phyloP scores from a whole-genome alignment of 257 asterid species.

The Scutellaria galericulata region DNA sequence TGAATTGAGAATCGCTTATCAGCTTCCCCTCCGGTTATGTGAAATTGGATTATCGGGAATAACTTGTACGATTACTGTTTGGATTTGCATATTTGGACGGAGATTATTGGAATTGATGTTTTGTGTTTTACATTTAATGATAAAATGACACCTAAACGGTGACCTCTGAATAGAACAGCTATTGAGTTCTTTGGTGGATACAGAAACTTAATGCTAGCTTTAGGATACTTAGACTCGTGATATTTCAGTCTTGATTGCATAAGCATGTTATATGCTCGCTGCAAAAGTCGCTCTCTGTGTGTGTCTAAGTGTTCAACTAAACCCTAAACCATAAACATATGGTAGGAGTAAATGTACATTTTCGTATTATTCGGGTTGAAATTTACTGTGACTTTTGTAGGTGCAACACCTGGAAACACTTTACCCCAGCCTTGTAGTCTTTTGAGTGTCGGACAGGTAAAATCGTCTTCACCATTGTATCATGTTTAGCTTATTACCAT shows the following conservation, averaged over 20 bases:
- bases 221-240: neutral
- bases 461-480: slow-evolving; percentile 4
- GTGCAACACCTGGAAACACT: slow-evolving; percentile 48
- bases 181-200: neutral
- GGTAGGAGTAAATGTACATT: neutral
- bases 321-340: neutral
- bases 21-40: neutral
- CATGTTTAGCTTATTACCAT: neutral
- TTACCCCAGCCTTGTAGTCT: slow-evolving; percentile 58
- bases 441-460: slow-evolving; percentile 66
- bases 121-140: neutral
- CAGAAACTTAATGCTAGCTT: neutral
- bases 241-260: neutral
- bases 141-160: neutral
- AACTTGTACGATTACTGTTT: neutral
- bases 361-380: neutral
- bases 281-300: neutral
- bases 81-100: neutral
- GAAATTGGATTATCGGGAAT: neutral
- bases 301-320: neutral
- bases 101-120: slow-evolving; percentile 12
- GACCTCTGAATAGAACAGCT: neutral
- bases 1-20: neutral
- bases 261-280: neutral
- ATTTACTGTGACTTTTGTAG: slow-evolving; percentile 39